Conservation (phyloP, 164 flowering plant genomes). For the Aristolochia contorta region DNA sequence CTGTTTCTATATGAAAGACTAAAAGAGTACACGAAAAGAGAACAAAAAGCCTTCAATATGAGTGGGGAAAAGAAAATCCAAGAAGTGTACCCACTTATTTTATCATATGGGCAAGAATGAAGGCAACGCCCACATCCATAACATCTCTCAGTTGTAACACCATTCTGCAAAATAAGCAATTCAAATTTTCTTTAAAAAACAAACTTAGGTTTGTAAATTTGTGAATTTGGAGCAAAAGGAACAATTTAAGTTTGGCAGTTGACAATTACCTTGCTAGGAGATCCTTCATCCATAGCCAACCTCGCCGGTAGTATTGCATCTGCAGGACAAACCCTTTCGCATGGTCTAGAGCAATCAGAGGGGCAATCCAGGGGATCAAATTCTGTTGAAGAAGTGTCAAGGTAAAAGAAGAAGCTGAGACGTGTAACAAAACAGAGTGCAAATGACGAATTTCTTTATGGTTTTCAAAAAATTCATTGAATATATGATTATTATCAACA, state of each 20-base stretch:
- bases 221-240: not conserved
- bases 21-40: too few species aligned
- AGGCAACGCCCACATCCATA: constrained; percentile 91
- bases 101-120: constrained; percentile 77
- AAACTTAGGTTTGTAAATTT: too few species aligned
- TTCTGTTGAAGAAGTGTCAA: constrained; percentile 26
- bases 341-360: constrained; percentile 63
- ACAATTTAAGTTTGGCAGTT: not conserved
- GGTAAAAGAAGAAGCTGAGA: too few species aligned
- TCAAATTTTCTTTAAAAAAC: not conserved
- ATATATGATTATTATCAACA: too few species aligned
- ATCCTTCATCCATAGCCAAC: constrained; percentile 4
- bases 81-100: constrained; percentile 45
- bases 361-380: constrained; percentile 81
- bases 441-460: too few species aligned
- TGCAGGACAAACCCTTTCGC: constrained; percentile 82
- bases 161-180: constrained; percentile 31
- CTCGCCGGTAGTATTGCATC: constrained; percentile 46
- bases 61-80: not conserved
- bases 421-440: too few species aligned
- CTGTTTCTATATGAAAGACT: too few species aligned
- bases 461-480: too few species aligned
- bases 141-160: constrained; percentile 72
- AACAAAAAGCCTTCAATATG: too few species aligned
- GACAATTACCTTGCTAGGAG: constrained; percentile 2